Evolutionary conservation across 768 basidiomycete species (phyloP), one percentile per base, ranked within the genome.

Genomic region (Xerocomellus dryophilus): DNA sequence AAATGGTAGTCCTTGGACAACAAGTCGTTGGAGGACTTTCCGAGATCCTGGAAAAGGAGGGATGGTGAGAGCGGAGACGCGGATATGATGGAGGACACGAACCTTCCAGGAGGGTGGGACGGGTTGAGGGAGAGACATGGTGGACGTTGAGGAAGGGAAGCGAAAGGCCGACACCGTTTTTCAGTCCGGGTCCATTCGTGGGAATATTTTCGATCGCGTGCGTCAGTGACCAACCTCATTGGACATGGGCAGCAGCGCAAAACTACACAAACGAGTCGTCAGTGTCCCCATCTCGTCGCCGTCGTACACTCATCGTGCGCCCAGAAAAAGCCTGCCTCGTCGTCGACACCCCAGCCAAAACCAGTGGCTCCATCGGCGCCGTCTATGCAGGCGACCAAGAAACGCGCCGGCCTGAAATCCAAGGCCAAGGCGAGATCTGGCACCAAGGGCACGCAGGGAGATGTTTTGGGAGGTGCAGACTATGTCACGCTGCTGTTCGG

Each of bases 91-190:
- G 21, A 43, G 5, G 21, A 10, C 15, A 50, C 15, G 34, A 61
- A 88, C 93, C 85, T 95, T 95, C 93, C 93, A 97, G 68, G 91
- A 93, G 54, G 93, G 94, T 72, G 93, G 94, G 65, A 97, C 94
- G 59, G 94, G 92, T 68, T 96, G 94, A 72, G 94, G 91, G 66
- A 93, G 81, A 71, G 91, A 90, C 91, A 93, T 93, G 51, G 23
- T 74, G 68, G 40, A 53, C 51, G 61, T 50, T 60, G 58, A 53
- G 51, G 43, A 52, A 47, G 53, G 56, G 42, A 42, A 48, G 8
- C 1, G n/a, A 41, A 21, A 23, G 23, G 29, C 29, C 29, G 2
- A 38, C 7, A 34, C 23, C 29, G 17, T 48, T 61, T 59, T 60
- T 54, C 51, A 47, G 0, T 36, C 44, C 63, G 66, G 69, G 58